Conservation (phyloP, 2,329 filamentous ascomycete genomes). For the Lachnellula subtilissima region DNA sequence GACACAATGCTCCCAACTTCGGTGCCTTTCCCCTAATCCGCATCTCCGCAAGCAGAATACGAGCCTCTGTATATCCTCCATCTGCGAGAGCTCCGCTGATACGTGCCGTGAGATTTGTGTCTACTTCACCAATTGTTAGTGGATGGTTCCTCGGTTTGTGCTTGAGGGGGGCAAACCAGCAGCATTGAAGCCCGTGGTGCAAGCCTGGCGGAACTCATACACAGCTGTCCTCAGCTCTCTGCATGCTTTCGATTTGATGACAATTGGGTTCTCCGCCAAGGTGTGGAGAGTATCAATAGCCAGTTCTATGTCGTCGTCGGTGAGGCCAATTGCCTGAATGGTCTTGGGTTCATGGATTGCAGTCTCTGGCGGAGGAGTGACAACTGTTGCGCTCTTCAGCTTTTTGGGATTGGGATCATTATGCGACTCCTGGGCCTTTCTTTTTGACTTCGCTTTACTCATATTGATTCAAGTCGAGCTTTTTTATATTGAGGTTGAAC, state of each 20-base stretch:
- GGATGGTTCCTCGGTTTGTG: neutral
- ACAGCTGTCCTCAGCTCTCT: constrained; percentile 62
- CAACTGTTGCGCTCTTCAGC: constrained; percentile 33
- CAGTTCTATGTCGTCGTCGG: constrained; percentile 65
- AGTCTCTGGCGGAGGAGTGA: constrained; percentile 34
- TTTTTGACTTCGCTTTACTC: constrained; percentile 42
- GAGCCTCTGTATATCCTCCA: constrained; percentile 60
- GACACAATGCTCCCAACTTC: constrained; percentile 63
- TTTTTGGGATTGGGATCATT: constrained; percentile 35
- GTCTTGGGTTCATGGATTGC: constrained; percentile 41
- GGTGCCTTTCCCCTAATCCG: constrained; percentile 59
- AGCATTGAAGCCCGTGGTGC: constrained; percentile 60
- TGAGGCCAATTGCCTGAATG: constrained; percentile 50
- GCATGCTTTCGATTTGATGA: constrained; percentile 66
- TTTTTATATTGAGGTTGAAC: neutral
- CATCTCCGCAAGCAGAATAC: constrained; percentile 65
- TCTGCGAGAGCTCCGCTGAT: constrained; percentile 63
- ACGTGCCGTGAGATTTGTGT: constrained; percentile 60
- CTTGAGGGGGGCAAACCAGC: constrained; percentile 36
- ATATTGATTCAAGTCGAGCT: constrained; percentile 35
- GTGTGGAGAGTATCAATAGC: constrained; percentile 59
- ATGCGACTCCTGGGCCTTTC: constrained; percentile 42
- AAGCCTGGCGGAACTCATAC: constrained; percentile 65
- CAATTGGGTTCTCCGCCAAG: constrained; percentile 51
- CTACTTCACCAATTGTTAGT: constrained; percentile 34